These are phyloP conservation scores for Blastosporella zonata DNA, from an alignment of 1,284 basidiomycete species.

Conservation along the genomic window DNA sequence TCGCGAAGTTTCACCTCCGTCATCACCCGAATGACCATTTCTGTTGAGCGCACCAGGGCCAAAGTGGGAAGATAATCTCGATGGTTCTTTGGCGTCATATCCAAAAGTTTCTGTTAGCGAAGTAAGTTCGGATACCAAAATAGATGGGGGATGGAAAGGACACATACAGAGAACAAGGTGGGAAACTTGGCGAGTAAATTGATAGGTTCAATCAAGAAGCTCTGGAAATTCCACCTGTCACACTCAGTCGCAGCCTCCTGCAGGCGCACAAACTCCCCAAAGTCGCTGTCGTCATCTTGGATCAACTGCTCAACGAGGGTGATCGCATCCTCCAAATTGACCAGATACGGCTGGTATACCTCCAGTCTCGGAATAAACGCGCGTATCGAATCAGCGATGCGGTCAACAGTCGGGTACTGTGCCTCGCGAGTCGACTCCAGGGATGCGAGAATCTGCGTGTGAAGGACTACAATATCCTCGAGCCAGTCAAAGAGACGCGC, in stretches of 20 bases:
- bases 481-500: constrained; percentile 79
- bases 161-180: constrained; percentile 71
- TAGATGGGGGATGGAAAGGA: constrained; percentile 13
- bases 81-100: constrained; percentile 67
- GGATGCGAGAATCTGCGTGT: constrained; percentile 56
- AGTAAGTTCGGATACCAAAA: constrained; percentile 1
- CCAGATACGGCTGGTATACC: constrained; percentile 83
- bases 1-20: constrained; percentile 82
- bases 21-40: constrained; percentile 70
- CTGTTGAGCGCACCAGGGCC: constrained; percentile 63
- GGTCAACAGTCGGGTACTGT: constrained; percentile 44
- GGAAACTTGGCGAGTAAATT: constrained; percentile 73
- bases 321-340: constrained; percentile 63
- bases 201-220: constrained; percentile 73
- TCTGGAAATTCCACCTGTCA: constrained; percentile 60
- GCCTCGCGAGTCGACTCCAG: constrained; percentile 44
- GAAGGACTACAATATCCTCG: constrained; percentile 79
- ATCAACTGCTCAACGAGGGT: constrained; percentile 53
- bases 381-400: constrained; percentile 57
- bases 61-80: constrained; percentile 66
- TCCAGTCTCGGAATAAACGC: constrained; percentile 66
- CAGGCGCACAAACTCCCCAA: constrained; percentile 82
- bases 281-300: constrained; percentile 57
- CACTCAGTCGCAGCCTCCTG: constrained; percentile 58
- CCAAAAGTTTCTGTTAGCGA: constrained; percentile 45